phyloP scores from a whole-genome alignment of 768 basidiomycete genomes.

The Mrakia gelida region DNA sequence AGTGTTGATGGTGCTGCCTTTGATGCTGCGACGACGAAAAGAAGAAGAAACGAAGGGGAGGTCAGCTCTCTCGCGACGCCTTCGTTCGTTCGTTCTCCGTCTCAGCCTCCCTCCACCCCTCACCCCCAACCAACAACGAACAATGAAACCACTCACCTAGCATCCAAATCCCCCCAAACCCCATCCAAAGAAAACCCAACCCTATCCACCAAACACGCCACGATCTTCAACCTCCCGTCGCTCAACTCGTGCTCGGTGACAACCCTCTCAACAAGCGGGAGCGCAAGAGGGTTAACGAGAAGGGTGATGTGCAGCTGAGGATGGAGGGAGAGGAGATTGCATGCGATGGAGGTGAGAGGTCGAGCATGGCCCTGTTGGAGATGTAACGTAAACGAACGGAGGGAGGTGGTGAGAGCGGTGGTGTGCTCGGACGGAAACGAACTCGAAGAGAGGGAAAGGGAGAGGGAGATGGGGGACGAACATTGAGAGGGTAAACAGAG shows the following conservation, averaged over 20 bases:
- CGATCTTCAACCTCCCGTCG: not conserved
- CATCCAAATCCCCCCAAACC: not conserved
- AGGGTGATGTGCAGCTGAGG: constrained; percentile 1
- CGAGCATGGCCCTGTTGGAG: not conserved
- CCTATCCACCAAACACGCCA: not conserved
- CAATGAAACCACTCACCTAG: not conserved
- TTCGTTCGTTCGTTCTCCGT: too few species aligned
- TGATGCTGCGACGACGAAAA: not conserved
- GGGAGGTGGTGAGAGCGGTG: not conserved
- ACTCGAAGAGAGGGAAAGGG: not conserved
- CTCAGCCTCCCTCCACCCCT: not conserved
- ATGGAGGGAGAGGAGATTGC: not conserved
- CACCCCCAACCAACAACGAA: not conserved
- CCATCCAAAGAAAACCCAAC: not conserved
- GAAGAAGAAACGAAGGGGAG: not conserved
- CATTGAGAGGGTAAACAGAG: not conserved
- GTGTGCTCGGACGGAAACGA: not conserved
- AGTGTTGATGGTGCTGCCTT: not conserved
- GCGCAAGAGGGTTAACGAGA: not conserved
- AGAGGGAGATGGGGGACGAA: not conserved
- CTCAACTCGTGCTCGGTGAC: not conserved
- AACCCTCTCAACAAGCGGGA: not conserved
- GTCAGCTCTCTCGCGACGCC: not conserved
- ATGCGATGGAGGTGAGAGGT: not conserved
- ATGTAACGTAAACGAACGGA: not conserved